Evolutionary conservation across 2,329 filamentous ascomycete genomes (phyloP).

Genomic region (Trichoderma afroharzianum): DNA sequence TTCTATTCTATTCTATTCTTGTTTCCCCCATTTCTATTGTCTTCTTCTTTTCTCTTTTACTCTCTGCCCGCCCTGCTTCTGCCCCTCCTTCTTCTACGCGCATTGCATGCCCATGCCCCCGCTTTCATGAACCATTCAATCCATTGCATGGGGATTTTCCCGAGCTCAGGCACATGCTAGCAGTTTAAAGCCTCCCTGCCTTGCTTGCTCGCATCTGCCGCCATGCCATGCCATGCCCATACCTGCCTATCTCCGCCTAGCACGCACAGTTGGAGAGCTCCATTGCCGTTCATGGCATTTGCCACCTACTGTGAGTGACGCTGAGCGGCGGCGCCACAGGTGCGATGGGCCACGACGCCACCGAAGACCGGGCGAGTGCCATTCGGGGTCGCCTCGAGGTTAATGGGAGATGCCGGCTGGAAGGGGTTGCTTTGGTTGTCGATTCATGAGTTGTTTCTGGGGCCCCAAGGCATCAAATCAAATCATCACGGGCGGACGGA

Average conservation of each 20-base stretch:
- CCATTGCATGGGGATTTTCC: constrained; percentile 6
- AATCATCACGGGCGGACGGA: background rate
- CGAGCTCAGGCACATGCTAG: background rate
- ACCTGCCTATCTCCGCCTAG: constrained; percentile 9
- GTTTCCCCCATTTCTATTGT: background rate
- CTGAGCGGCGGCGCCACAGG: constrained; percentile 13
- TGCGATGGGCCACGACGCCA: background rate
- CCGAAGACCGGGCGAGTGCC: constrained; percentile 1
- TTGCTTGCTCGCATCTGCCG: background rate
- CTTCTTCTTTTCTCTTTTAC: background rate
- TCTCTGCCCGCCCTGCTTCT: background rate
- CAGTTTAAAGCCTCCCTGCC: background rate
- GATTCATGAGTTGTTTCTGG: background rate
- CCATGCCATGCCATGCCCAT: background rate
- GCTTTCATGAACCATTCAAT: constrained; percentile 7
- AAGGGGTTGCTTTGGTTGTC: background rate
- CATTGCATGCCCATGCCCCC: constrained; percentile 7
- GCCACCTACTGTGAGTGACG: constrained; percentile 10
- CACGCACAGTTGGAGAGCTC: background rate
- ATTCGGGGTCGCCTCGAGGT: constrained; percentile 3
- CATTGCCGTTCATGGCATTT: background rate
- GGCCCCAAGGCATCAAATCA: background rate
- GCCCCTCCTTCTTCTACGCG: background rate
- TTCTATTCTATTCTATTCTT: background rate
- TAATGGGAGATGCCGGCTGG: background rate